Percentiles rank a stretch among this genome's conserved stretches.
phyloP scores from a whole-genome alignment of 371 early-diverging fungal species.

The Rhizopus delemar region DNA sequence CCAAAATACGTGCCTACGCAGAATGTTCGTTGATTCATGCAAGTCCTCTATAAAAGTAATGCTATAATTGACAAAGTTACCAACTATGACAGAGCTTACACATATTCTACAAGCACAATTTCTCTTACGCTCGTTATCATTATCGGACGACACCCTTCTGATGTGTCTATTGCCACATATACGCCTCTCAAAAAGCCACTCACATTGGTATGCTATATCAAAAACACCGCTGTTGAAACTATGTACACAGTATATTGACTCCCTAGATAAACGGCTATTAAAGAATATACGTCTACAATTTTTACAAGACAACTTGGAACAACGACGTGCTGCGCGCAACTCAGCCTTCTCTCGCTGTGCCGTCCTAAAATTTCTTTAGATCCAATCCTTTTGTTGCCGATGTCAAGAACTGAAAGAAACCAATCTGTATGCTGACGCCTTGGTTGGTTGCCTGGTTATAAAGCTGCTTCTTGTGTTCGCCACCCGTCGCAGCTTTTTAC shows the following conservation, averaged over 20 bases:
- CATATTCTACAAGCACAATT: constrained; percentile 8
- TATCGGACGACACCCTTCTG: constrained; percentile 5
- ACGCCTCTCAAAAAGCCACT: neutral
- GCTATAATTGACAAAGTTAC: constrained; percentile 11
- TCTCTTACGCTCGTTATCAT: neutral
- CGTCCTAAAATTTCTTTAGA: too few species aligned
- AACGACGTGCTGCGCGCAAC: too few species aligned
- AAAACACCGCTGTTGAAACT: too few species aligned
- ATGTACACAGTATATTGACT: too few species aligned
- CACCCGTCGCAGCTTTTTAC: neutral
- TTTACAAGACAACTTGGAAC: too few species aligned
- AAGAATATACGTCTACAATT: too few species aligned
- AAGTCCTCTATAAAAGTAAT: constrained; percentile 7
- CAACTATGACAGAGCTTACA: neutral
- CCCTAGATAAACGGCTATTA: too few species aligned
- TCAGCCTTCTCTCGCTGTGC: too few species aligned
- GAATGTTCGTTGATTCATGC: constrained; percentile 8
- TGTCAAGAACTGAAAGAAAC: too few species aligned
- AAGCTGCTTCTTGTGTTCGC: neutral
- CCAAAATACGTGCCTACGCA: constrained; percentile 13
- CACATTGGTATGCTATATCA: too few species aligned
- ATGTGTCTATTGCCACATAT: neutral
- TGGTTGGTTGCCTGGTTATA: constrained; percentile 6
- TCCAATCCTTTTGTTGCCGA: too few species aligned
- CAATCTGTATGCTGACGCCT: too few species aligned